These are phyloP conservation scores for Exophiala mesophila DNA, from an alignment of 2,329 filamentous ascomycete genomes.

Conservation along the genomic window DNA sequence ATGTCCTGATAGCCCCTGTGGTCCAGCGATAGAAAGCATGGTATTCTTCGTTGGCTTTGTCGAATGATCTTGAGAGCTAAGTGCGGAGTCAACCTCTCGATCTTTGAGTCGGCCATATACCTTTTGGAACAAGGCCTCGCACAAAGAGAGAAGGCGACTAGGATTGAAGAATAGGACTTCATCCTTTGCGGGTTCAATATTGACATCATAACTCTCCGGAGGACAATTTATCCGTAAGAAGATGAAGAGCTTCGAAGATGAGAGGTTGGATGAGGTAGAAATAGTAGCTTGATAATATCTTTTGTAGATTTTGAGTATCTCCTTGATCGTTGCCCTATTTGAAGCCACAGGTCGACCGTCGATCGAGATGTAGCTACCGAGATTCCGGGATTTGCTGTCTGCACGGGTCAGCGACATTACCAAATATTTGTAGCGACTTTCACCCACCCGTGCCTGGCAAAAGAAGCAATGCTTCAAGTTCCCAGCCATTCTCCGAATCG, in stretches of 20 bases:
- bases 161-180: conserved; percentile 55
- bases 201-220: conserved; percentile 53
- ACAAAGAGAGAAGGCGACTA: conserved; percentile 38
- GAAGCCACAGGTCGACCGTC: conserved; percentile 53
- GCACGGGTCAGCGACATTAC: conserved; percentile 21
- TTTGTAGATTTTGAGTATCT: conserved; percentile 49
- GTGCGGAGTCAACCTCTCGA: too few relatives aligned
- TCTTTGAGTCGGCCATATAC: conserved; percentile 27
- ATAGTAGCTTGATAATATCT: conserved; percentile 38
- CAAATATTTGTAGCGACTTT: conserved; percentile 1
- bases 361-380: conserved; percentile 51
- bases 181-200: conserved; percentile 60
- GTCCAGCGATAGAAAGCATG: too few relatives aligned
- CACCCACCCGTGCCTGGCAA: conserved; percentile 36
- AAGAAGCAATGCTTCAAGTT: conserved; percentile 48
- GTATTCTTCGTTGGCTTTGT: too few relatives aligned
- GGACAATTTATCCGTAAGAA: conserved; percentile 53
- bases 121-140: conserved; percentile 42
- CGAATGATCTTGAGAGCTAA: too few relatives aligned
- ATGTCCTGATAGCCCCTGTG: too few relatives aligned
- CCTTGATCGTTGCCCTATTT: conserved; percentile 48
- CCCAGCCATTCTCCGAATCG: conserved; percentile 31
- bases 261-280: conserved; percentile 18
- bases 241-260: conserved; percentile 50
- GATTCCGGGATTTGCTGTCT: conserved; percentile 37